phyloP scores from a whole-genome alignment of 2,329 filamentous ascomycete species.

The Fusarium succisae region DNA sequence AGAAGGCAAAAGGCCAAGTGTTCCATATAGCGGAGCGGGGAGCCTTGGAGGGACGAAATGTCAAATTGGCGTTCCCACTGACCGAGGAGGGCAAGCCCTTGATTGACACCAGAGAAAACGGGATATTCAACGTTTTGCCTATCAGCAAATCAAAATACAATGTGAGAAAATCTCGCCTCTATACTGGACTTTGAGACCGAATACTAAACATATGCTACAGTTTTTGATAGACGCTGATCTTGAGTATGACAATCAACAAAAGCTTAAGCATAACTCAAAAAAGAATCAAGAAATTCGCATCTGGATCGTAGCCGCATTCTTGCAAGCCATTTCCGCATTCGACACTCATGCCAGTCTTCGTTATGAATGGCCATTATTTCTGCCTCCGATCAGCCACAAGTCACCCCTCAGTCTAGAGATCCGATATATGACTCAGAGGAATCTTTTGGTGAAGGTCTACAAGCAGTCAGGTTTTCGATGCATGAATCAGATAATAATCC shows the following conservation, averaged over 20 bases:
- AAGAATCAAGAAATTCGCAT: not conserved
- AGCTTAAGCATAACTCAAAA: not conserved
- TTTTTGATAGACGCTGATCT: not conserved
- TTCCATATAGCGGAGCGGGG: rapidly evolving
- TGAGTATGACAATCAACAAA: not conserved
- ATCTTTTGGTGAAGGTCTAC: not conserved
- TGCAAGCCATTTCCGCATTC: not conserved
- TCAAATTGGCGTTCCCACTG: not conserved
- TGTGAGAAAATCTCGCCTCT: not conserved
- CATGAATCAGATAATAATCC: not conserved
- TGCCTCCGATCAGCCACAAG: not conserved
- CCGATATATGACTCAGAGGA: not conserved
- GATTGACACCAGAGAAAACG: rapidly evolving
- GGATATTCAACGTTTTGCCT: not conserved
- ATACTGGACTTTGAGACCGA: rapidly evolving
- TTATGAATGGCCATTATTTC: not conserved
- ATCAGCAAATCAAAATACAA: not conserved
- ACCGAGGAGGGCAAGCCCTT: rapidly evolving
- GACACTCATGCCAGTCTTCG: rapidly evolving
- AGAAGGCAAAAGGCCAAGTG: rapidly evolving
- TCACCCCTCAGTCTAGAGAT: not conserved
- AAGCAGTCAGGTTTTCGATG: not conserved
- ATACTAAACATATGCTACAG: not conserved
- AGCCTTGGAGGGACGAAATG: rapidly evolving
- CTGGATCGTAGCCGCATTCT: not conserved